phyloP scores from a whole-genome alignment of 192 early-diverging fungal species.

The Geosiphon pyriformis region DNA sequence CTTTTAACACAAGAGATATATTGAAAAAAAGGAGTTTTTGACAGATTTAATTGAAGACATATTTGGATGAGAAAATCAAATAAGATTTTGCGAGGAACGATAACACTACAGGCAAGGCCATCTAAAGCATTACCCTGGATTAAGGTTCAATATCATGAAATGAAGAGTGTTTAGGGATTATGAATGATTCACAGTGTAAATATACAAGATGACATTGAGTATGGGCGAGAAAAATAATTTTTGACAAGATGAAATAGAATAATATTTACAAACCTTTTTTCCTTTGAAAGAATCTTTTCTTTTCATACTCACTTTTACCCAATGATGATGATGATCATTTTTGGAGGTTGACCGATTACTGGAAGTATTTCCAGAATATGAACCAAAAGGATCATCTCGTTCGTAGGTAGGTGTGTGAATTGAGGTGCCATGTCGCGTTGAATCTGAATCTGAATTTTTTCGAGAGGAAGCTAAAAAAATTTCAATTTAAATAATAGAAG shows the following conservation, averaged over 20 bases:
- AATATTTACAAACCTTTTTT: not conserved
- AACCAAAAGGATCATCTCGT: slow-evolving; percentile 7
- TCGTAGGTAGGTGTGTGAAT: not conserved
- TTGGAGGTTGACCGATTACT: not conserved
- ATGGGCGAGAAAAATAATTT: no score
- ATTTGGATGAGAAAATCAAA: not conserved
- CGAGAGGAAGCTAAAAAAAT: not conserved
- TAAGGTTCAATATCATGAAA: not conserved
- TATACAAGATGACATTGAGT: no score
- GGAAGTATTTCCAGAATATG: not conserved
- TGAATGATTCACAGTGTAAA: no score
- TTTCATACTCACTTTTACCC: not conserved
- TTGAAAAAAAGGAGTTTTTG: no score
- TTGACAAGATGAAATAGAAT: no score
- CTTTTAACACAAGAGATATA: slow-evolving; percentile 22
- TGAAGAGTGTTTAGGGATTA: not conserved
- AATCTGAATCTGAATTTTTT: slow-evolving; percentile 21
- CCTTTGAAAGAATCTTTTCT: not conserved
- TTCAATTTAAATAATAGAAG: no score
- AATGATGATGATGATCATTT: not conserved
- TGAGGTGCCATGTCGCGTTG: slow-evolving; percentile 1
- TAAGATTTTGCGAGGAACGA: not conserved
- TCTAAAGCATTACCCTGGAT: not conserved
- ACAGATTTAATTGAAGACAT: no score
- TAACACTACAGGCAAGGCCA: slow-evolving; percentile 1